phyloP scores from a whole-genome alignment of 2,329 filamentous ascomycete genomes.

The Aspergillus calidoustus region DNA sequence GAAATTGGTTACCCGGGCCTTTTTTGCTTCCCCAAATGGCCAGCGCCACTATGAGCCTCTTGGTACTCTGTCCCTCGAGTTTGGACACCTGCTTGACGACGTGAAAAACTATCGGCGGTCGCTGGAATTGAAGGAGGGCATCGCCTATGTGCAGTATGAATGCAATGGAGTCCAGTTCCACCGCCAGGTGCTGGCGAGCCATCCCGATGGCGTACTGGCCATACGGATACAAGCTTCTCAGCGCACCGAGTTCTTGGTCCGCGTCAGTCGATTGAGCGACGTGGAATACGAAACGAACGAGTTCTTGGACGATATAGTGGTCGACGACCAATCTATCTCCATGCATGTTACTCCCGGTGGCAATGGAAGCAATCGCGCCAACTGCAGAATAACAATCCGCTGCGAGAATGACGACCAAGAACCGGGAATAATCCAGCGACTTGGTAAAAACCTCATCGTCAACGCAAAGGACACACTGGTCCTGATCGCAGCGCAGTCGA shows the following conservation, averaged over 20 bases:
- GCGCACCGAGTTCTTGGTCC: conserved; percentile 36
- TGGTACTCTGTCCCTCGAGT: conserved; percentile 47
- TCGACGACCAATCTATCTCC: conserved; percentile 35
- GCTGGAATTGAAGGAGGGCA: conserved; percentile 46
- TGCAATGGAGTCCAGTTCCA: conserved; percentile 36
- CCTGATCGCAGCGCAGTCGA: conserved; percentile 47
- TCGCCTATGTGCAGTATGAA: conserved; percentile 44
- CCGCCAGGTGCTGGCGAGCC: conserved; percentile 50
- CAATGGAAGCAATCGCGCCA: conserved; percentile 37
- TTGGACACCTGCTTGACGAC: conserved; percentile 37
- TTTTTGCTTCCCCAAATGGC: conserved; percentile 51
- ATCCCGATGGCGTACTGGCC: conserved; percentile 47
- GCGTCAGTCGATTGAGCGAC: conserved; percentile 44
- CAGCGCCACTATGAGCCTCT: conserved; percentile 56
- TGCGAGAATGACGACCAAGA: conserved; percentile 33
- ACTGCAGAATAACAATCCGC: conserved; percentile 36
- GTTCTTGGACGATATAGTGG: conserved; percentile 45
- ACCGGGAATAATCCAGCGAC: neutral
- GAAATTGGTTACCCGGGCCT: conserved; percentile 45
- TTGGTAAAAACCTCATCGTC: conserved; percentile 44
- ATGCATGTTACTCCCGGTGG: conserved; percentile 48
- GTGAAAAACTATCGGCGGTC: conserved; percentile 44
- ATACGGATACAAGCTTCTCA: conserved; percentile 34
- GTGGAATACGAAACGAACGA: conserved; percentile 52
- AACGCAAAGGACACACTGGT: conserved; percentile 43